Percentiles rank a stretch among this genome's conserved stretches.
Evolutionary conservation across 345 rosid genomes (phyloP).

Genomic region (Microcos paniculata): DNA sequence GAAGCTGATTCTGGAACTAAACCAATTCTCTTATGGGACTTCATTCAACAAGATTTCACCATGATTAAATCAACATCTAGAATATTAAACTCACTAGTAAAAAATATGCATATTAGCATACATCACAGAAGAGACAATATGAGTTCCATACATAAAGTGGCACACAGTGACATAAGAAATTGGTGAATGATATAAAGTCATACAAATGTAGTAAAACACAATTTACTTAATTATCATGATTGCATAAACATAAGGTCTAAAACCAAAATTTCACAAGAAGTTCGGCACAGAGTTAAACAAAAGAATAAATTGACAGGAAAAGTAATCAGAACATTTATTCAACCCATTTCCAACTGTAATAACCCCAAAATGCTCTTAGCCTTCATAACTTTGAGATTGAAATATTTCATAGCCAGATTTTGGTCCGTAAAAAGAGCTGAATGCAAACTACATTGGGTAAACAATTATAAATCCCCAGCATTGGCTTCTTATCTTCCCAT

Average conservation of each 20-base stretch:
- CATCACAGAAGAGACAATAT: too few species aligned
- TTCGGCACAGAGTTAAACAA: not conserved
- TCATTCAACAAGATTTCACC: not conserved
- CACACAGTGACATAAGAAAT: not conserved
- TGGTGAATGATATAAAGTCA: not conserved
- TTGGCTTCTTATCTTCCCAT: not conserved
- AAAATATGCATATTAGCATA: too few species aligned
- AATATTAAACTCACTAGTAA: too few species aligned
- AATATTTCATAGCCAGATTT: not conserved
- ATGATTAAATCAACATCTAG: not conserved
- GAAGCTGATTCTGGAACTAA: not conserved
- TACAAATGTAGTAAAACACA: not conserved
- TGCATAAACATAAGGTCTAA: not conserved
- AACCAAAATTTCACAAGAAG: not conserved
- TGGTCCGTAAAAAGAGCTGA: not conserved
- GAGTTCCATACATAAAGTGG: not conserved
- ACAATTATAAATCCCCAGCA: not conserved
- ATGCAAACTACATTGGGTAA: not conserved
- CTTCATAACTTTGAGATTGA: not conserved
- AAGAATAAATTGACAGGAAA: not conserved
- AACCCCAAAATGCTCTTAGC: not conserved
- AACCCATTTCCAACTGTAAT: not conserved
- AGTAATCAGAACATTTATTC: not conserved
- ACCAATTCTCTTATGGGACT: not conserved
- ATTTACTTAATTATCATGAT: not conserved